Base-by-base conservation (phyloP, 352 stramenopile species). In the Globisporangium cederbergense region DNA sequence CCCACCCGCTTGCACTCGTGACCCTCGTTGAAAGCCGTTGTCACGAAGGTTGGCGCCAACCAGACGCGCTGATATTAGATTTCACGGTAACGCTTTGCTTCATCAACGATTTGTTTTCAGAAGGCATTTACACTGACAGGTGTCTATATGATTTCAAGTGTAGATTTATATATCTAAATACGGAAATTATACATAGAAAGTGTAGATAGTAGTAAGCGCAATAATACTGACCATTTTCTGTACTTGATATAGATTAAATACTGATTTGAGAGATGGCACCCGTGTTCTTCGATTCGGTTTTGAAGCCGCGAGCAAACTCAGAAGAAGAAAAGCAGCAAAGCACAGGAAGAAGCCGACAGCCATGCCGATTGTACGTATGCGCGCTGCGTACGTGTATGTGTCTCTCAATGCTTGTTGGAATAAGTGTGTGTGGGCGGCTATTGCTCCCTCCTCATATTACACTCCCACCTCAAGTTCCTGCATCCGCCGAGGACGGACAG, bases 311-410 rank as follows among this genome's bases (percentile, higher is more conserved):
- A 6, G 4, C 51, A 58, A 25, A 58, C 51, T 58, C 51, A 43
- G 30, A 58, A 57, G 51, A 42, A 57, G n/a, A 20, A 54, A 53
- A 32, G 22, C 13, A 38, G 13, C 2, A 36, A 30, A 40, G n/a
- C 38, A 22, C 25, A 36, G 8, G 18, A 20, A 52, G 42, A 20
- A 40, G 13, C 18, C 14, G 18, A 25, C 18, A 9, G 9, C 49
- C 22, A 68, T 68, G 63, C 63, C 63, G 56, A 68, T 68, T 25
- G 63, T 68, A 57, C 42, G 63, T 56, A 11, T 13, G 11, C 9
- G 6, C 13, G 30, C 46, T n/a, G 43, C 20, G 3, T n/a, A 16
- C n/a, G 16, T 34, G 45, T 59, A 13, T 10, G 11, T 20, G 2
- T 22, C 4, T 14, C 25, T 28, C 25, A 28, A 28, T 28, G 25